Percentiles rank a stretch among this genome's conserved stretches.
phyloP scores from a whole-genome alignment of 495 filamentous ascomycete species.

The Oidiodendron maius region DNA sequence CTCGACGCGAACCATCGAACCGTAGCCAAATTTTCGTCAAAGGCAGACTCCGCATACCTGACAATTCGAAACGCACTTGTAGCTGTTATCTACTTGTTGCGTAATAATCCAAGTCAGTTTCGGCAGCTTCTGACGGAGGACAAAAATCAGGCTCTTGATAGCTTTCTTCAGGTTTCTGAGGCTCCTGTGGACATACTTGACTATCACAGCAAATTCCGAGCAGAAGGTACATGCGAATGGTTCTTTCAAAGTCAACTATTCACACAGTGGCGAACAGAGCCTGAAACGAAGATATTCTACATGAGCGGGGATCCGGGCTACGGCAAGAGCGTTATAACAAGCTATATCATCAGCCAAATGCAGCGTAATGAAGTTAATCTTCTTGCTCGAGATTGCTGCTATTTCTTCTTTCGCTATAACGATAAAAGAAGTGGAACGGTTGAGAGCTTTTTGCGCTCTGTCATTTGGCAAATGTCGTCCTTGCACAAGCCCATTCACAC shows the following conservation, averaged over 20 bases:
- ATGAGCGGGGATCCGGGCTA: constrained; percentile 24
- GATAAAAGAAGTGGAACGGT: constrained; percentile 25
- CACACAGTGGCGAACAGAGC: constrained; percentile 9
- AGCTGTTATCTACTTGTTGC: constrained; percentile 1
- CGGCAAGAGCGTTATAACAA: constrained; percentile 32
- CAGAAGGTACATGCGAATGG: constrained; percentile 29
- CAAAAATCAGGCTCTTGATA: constrained; percentile 19
- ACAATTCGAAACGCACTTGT: constrained; percentile 31
- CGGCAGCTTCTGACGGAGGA: neutral
- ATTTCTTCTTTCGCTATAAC: constrained; percentile 33
- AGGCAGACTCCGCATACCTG: constrained; percentile 35
- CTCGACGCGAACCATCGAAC: constrained; percentile 40
- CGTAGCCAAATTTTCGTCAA: constrained; percentile 40
- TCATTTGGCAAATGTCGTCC: constrained; percentile 35
- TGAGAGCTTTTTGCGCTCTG: constrained; percentile 24
- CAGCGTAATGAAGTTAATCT: neutral
- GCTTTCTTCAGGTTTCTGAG: constrained; percentile 21
- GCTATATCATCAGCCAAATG: constrained; percentile 22
- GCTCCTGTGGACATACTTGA: constrained; percentile 12
- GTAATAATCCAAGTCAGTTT: neutral
- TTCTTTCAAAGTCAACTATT: no score
- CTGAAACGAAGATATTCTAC: constrained; percentile 28
- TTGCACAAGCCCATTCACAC: constrained; percentile 9
- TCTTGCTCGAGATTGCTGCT: no score
- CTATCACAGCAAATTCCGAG: constrained; percentile 17